Evolutionary conservation across 495 filamentous ascomycete species (phyloP), one percentile per base, ranked within the genome.

Genomic region (Lepraria neglecta): DNA sequence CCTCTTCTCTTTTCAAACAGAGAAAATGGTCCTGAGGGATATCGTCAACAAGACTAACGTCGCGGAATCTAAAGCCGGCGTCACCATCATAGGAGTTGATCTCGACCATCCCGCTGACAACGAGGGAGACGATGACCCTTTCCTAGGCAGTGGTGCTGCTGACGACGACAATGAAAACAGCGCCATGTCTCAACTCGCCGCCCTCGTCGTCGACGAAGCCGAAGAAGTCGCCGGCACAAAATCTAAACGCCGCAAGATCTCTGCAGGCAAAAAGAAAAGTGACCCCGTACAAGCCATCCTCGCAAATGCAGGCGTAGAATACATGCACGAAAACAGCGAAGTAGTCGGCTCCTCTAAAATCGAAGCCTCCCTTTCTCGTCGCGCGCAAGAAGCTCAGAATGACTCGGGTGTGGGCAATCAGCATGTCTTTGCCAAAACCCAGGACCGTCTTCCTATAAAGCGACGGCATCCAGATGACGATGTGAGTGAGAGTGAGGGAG

Each of bases 1-100:
- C 66, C 78, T 98, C n/a, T 88, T 98, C 68, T 79, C 82, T 0
- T 97, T 89, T 59, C 84, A 91, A 63, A 83, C 82, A 51, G 84
- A 95, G 61, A 87, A 89, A 56, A 79, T 90, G 30, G 81, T 97
- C 14, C 79, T 98, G 11, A 80, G 89, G 27, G 89, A 97, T 48
- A 96, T 97, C 63, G 88, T 98, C 62, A 96, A 97, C 74, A 96
- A 96, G 70, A 97, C 94, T 56, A 97, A 98, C 70, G 83, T 98
- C 47, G 94, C 94, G 5, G 94, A 98, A 75, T 89, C 88, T 53
- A 87, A 85, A 66, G 90, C 87, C 3, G 95, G 91, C 2, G 89
- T 98, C 11, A 79, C 84, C 35, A 84, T 97, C 48, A 77, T 85
- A 56, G 88, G 87, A 33, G 74, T 95, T 43, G 84, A 96, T 43